These are phyloP conservation scores for Pseudovirgaria hyperparasitica DNA, from an alignment of 2,329 filamentous ascomycete species.

Conservation along the genomic window DNA sequence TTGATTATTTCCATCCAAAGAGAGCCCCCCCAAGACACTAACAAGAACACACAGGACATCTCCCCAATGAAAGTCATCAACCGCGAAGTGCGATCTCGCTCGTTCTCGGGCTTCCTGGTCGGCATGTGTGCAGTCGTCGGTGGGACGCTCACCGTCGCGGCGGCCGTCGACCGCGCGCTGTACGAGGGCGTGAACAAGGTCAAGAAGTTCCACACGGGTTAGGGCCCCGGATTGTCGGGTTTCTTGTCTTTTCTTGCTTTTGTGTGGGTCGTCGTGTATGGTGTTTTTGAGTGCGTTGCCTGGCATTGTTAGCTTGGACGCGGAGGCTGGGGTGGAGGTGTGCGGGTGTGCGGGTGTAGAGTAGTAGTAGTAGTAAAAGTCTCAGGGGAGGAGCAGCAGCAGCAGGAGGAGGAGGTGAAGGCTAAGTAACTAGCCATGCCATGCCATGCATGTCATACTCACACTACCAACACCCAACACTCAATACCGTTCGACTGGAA, in stretches of 20 bases:
- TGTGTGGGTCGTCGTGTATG: too few species aligned
- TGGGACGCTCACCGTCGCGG: conserved; percentile 88
- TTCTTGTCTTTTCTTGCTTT: conserved; percentile 1
- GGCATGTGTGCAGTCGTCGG: conserved; percentile 91
- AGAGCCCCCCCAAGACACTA: neutral
- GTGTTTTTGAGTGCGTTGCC: too few species aligned
- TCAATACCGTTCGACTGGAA: too few species aligned
- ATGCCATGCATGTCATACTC: too few species aligned
- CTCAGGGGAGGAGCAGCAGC: too few species aligned
- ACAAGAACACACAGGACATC: conserved; percentile 59
- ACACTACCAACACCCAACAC: too few species aligned
- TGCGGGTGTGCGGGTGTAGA: too few species aligned
- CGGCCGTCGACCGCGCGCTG: conserved; percentile 77
- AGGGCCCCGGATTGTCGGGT: conserved; percentile 8
- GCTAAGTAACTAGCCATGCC: too few species aligned
- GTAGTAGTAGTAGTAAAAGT: too few species aligned
- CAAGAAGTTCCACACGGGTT: conserved; percentile 68
- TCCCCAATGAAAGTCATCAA: conserved; percentile 99
- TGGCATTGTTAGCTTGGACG: too few species aligned
- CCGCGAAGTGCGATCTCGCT: conserved; percentile 78
- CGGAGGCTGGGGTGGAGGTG: too few species aligned
- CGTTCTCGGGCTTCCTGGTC: conserved; percentile 82
- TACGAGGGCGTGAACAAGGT: conserved; percentile 79
- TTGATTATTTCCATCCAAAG: conserved; percentile 5
- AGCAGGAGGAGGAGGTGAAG: too few species aligned